These are phyloP conservation scores for Neopestalotiopsis sp. DNA, from an alignment of 2,329 filamentous ascomycete species.

Conservation along the genomic window DNA sequence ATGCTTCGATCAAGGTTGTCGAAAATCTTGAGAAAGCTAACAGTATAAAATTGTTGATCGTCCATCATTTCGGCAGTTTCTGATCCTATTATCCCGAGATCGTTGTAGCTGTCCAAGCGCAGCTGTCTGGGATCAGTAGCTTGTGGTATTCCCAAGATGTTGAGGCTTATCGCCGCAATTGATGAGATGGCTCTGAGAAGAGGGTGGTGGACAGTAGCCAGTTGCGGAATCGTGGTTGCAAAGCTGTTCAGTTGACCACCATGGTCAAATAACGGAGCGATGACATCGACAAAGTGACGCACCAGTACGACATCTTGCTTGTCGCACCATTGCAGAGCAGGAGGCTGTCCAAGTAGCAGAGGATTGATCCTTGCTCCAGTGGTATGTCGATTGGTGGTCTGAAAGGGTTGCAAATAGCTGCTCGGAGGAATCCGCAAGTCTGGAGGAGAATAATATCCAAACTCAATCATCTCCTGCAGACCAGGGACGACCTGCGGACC, in stretches of 20 bases:
- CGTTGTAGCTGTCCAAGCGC: not conserved
- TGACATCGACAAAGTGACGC: slow-evolving; percentile 18
- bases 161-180: slow-evolving; percentile 6
- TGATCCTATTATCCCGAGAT: not conserved
- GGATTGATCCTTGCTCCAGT: not conserved
- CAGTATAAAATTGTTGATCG: not conserved
- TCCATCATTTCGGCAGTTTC: not conserved
- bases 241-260: slow-evolving; percentile 11
- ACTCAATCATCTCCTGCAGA: not conserved
- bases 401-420: not conserved
- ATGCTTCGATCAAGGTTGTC: not conserved
- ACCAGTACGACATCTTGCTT: slow-evolving; percentile 12
- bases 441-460: not conserved
- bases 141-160: not conserved
- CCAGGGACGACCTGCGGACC: not conserved
- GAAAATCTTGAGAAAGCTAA: not conserved
- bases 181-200: slow-evolving; percentile 13
- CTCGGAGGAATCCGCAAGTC: not conserved
- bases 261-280: slow-evolving; percentile 18
- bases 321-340: slow-evolving; percentile 1
- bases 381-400: not conserved
- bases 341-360: not conserved
- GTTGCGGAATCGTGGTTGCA: slow-evolving; percentile 15
- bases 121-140: not conserved
- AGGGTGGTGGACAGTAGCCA: not conserved